phyloP scores from a whole-genome alignment of 1,284 basidiomycete species.

The Farysia itapuensis region DNA sequence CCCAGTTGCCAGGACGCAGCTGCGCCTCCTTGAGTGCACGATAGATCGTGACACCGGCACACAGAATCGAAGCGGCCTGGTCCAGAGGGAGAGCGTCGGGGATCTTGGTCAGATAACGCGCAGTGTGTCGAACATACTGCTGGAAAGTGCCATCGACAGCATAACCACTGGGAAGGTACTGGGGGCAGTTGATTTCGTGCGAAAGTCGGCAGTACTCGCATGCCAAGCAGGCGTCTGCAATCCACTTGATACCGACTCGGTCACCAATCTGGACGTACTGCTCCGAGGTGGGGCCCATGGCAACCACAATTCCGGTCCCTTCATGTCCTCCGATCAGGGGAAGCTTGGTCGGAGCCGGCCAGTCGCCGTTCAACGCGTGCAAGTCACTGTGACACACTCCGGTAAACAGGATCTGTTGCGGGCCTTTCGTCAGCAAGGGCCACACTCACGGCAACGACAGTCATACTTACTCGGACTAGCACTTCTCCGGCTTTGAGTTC shows the following conservation, averaged over 20 bases:
- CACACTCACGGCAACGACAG: no score
- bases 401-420: conserved; percentile 21
- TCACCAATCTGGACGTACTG: conserved; percentile 69
- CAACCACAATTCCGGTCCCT: conserved; percentile 69
- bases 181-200: conserved; percentile 68
- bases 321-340: conserved; percentile 85
- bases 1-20: conserved; percentile 72
- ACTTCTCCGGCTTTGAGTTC: conserved; percentile 78
- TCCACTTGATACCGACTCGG: conserved; percentile 77
- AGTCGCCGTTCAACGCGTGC: conserved; percentile 51
- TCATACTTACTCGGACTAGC: conserved; percentile 71
- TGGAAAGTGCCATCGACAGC: conserved; percentile 77
- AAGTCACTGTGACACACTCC: conserved; percentile 40
- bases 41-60: conserved; percentile 77
- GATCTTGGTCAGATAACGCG: conserved; percentile 68
- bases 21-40: conserved; percentile 77
- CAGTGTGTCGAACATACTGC: conserved; percentile 68
- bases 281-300: conserved; percentile 72
- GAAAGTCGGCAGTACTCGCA: conserved; percentile 75
- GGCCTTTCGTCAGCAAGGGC: no score
- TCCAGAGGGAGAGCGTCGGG: conserved; percentile 65
- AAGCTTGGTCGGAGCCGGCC: conserved; percentile 63
- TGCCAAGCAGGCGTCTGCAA: conserved; percentile 66
- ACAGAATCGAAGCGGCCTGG: conserved; percentile 79
- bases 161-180: conserved; percentile 56